Base-by-base conservation (phyloP, 768 basidiomycete species). In the Termitomyces sp. region DNA sequence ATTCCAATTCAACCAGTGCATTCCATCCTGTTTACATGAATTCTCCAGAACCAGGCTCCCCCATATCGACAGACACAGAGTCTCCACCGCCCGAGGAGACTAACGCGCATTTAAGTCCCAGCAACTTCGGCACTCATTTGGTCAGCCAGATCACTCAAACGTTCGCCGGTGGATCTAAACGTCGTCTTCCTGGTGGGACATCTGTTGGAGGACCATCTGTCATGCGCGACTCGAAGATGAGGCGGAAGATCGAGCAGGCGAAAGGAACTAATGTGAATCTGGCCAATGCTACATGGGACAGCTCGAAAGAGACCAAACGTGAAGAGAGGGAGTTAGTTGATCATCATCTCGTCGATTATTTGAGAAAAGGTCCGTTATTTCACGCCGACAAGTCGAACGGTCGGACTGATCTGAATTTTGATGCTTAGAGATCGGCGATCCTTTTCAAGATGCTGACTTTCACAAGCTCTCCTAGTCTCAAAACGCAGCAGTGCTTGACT, bases 261-360 rank as follows among this genome's bases (percentile, higher is more conserved):
- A 70, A 71, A 32, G 62, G 33, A 61, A 66, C 63, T 58, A 65
- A 47, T 28, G 50, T 47, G 46, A 63, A 59, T 57, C 41, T 57
- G 43, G 41, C 44, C 57, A 67, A 33, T 40, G 69, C 10, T 60
- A 64, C 48, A 64, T 70, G 60, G 67, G 69, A 32, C 16, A 46
- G 70, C 67, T 52, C 71, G 43, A 77, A 80, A 36, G 70, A 71
- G 20, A 71, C 69, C n/a, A 81, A 77, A 67, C 71, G 80, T 57
- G 82, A 85, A 55, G 84, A 82, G 62, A 82, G 83, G 46, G 83
- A 85, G 20, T 71, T 85, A 54, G 71, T 84, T 53, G 83, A 85
- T 68, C 63, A 69, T 40, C 63, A 72, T 54, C 57, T 82, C 23
- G 81, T 83, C 33, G 83, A 85, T 14, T 76, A 73, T 61, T 69